Conservation (phyloP, 1,284 basidiomycete genomes). For the Mycena citricolor region DNA sequence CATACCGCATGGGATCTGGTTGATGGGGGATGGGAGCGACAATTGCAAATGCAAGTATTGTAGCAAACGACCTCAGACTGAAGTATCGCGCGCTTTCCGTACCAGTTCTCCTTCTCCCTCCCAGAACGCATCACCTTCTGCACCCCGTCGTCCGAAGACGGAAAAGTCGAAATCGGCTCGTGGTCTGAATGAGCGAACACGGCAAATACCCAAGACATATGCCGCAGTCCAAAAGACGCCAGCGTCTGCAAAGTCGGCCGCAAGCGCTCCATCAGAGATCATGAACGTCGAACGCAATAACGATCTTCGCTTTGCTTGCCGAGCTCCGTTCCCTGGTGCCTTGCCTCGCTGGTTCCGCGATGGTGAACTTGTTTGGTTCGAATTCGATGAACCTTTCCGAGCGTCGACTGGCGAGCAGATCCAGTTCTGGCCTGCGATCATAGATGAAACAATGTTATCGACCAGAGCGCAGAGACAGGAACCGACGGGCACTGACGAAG, state of each 20-base stretch:
- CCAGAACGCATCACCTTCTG: constrained; percentile 18
- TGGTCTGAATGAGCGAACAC: no score
- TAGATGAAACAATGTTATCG: constrained; percentile 47
- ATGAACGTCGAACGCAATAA: constrained; percentile 58
- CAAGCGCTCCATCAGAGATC: constrained; percentile 44
- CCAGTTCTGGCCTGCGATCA: constrained; percentile 69
- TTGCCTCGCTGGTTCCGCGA: constrained; percentile 60
- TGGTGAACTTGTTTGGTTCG: constrained; percentile 75
- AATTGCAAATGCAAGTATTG: constrained; percentile 81
- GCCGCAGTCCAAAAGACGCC: constrained; percentile 56
- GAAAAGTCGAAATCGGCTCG: constrained; percentile 22
- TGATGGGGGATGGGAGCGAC: constrained; percentile 55
- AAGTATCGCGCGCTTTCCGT: no score
- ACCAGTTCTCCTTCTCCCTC: constrained; percentile 28
- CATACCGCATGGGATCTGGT: constrained; percentile 78
- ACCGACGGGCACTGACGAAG: constrained; percentile 2
- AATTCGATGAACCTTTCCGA: constrained; percentile 51
- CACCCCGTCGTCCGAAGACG: constrained; percentile 20
- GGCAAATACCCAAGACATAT: constrained; percentile 42
- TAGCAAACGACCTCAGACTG: constrained; percentile 61
- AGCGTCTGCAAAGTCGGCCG: constrained; percentile 39
- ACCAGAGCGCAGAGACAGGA: constrained; percentile 28
- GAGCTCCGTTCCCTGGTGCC: constrained; percentile 34
- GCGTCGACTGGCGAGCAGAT: constrained; percentile 46
- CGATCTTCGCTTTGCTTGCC: constrained; percentile 55